Percentiles rank a stretch among this genome's conserved stretches.
These are phyloP conservation scores for Aegilops sharonensis DNA, from an alignment of 176 grass and related monocot genomes.

Conservation along the genomic window DNA sequence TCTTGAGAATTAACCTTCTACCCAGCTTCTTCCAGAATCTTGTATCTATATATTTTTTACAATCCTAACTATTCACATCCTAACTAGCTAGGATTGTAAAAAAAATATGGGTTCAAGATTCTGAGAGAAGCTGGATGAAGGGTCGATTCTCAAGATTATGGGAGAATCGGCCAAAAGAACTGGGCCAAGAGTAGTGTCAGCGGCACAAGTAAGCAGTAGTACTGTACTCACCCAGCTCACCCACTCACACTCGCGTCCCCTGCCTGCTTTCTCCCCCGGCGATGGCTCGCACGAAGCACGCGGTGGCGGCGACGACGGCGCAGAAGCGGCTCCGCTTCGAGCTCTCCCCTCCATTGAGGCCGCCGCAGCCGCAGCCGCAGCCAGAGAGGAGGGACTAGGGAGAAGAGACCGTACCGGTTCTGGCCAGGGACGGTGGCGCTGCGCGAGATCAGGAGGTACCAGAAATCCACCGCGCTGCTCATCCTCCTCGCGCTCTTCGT, in stretches of 20 bases:
- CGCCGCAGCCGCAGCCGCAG: not conserved
- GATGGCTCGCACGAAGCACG: conserved; percentile 47
- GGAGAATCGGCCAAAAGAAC: too few species aligned
- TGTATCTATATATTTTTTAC: too few species aligned
- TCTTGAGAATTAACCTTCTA: too few species aligned
- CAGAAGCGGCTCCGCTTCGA: conserved; percentile 18
- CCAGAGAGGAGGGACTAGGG: not conserved
- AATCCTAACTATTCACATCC: too few species aligned
- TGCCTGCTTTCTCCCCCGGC: not conserved
- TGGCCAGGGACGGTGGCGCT: conserved; percentile 58
- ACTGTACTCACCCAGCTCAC: not conserved
- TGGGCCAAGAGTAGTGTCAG: too few species aligned
- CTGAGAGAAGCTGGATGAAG: too few species aligned
- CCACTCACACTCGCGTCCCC: too few species aligned
- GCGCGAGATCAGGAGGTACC: conserved; percentile 66
- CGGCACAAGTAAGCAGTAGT: too few species aligned
- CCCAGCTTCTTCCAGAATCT: too few species aligned
- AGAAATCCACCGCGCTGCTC: conserved; percentile 42
- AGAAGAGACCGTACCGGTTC: conserved; percentile 13
- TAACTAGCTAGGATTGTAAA: too few species aligned
- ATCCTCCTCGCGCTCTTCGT: conserved; percentile 55
- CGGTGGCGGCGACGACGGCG: not conserved
- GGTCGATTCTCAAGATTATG: too few species aligned
- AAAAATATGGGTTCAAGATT: too few species aligned
- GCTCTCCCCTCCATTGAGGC: not conserved